Base-by-base conservation (phyloP, 1,139 yeast species). In the Saccharomycopsis phalli region DNA sequence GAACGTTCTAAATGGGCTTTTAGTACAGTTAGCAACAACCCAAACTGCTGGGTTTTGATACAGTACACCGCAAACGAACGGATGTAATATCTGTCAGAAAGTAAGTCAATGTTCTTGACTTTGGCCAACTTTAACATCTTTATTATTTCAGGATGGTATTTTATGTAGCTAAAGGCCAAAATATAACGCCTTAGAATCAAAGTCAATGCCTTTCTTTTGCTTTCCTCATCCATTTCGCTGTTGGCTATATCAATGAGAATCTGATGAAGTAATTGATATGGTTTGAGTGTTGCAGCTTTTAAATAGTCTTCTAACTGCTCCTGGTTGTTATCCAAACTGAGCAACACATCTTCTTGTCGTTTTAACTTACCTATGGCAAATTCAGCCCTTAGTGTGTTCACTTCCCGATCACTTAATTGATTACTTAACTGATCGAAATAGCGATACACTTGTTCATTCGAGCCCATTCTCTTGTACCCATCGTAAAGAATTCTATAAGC, bases 301-400 rank as follows among this genome's bases (percentile, higher is more conserved):
- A 40, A 25, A 16, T 21, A 14, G 10, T 36, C 23, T 7, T 25
- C 36, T 5, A 40, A 29, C 4, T 13, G 14, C 10, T 22, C 25
- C 11, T 26, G 13, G 30, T 40, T 18, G 31, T 40, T 40, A 11
- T 36, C 20, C n/a, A 27, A 19, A 17, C 19, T 17, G 13, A 40
- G 19, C 23, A 40, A 32, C 16, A 40, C 10, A 17, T 40, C 40
- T 30, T 37, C 40, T 10, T 40, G 44, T 19, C 33, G 23, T 23
- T 22, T 18, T 25, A 40, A 21, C n/a, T 40, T 25, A 19, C n/a
- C 17, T 4, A 36, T 31, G 27, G 18, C 26, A 20, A 17, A 28
- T 10, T 25, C 7, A 17, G 19, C 31, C 34, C 31, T 31, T 22
- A 30, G 19, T 14, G 23, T 33, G 7, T 32, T 14, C 5, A 22